Conservation (phyloP, 495 filamentous ascomycete genomes). For the Penicillium paxilli region DNA sequence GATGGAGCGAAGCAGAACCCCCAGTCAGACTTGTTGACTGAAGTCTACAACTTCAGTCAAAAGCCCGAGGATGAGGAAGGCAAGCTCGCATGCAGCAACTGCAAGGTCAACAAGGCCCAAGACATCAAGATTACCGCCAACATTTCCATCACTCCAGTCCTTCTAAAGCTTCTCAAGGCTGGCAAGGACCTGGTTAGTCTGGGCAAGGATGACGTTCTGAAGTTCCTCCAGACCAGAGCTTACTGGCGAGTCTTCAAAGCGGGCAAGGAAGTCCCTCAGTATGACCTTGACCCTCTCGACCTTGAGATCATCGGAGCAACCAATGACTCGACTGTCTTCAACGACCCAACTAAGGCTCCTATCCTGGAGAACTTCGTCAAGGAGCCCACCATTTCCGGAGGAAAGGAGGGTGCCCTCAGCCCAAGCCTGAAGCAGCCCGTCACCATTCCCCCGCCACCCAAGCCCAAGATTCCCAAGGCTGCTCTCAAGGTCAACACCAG, state of each 20-base stretch:
- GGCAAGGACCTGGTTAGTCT: constrained; percentile 3
- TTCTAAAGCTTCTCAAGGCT: constrained; percentile 5
- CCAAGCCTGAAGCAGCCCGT: constrained; percentile 7
- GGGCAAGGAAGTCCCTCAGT: constrained; percentile 2
- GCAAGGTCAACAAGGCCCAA: constrained; percentile 1
- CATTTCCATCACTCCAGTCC: constrained; percentile 10
- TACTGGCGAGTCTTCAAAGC: constrained; percentile 12
- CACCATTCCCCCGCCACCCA: neutral
- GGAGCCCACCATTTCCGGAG: constrained; percentile 8
- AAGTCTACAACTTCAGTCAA: constrained; percentile 18
- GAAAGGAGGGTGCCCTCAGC: constrained; percentile 5
- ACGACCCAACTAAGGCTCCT: constrained; percentile 5
- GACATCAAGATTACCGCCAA: constrained; percentile 3
- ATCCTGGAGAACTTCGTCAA: constrained; percentile 5
- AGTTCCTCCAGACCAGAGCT: constrained; percentile 1
- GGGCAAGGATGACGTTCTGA: constrained; percentile 2
- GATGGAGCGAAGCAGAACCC: constrained; percentile 1
- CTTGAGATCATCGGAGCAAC: constrained; percentile 11
- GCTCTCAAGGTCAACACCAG: neutral
- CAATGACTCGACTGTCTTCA: constrained; percentile 5
- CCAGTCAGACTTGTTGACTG: constrained; percentile 1
- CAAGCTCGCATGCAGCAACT: constrained; percentile 8
- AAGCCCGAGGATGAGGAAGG: neutral
- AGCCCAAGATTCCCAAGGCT: constrained; percentile 1
- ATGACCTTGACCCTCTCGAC: constrained; percentile 3